Conservation (phyloP, 2,329 filamentous ascomycete species). For the Alternaria hordeiaustralica region DNA sequence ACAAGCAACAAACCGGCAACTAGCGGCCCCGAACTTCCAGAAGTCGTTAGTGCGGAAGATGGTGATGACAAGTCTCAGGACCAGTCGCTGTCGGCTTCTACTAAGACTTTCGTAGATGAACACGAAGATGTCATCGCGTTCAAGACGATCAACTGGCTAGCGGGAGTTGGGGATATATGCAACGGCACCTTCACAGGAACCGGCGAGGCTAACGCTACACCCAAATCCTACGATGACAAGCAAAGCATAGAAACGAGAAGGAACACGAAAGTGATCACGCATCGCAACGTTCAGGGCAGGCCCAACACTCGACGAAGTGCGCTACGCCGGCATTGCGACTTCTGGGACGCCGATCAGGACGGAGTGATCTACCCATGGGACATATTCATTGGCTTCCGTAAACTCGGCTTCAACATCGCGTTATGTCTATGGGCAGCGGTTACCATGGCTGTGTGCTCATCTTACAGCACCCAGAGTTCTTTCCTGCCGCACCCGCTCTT, state of each 20-base stretch:
- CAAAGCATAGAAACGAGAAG: background rate
- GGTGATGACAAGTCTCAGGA: background rate
- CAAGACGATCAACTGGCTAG: constrained; percentile 3
- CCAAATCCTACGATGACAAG: background rate
- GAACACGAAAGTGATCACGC: background rate
- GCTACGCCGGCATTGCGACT: constrained; percentile 23
- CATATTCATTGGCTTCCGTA: constrained; percentile 23
- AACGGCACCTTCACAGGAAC: background rate
- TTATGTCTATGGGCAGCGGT: constrained; percentile 26
- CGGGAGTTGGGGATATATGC: constrained; percentile 11
- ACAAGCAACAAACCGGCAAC: background rate
- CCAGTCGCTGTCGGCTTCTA: background rate
- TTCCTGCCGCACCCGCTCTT: constrained; percentile 22
- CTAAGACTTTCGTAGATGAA: constrained; percentile 1
- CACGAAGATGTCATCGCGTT: background rate
- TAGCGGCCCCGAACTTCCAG: background rate
- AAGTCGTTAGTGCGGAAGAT: background rate
- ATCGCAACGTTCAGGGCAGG: background rate
- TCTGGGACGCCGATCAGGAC: constrained; percentile 23
- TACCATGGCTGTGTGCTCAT: constrained; percentile 21
- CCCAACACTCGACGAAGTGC: constrained; percentile 13
- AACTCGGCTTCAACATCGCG: constrained; percentile 18
- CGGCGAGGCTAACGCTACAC: background rate
- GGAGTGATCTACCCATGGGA: constrained; percentile 26
- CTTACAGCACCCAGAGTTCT: constrained; percentile 19